phyloP scores from a whole-genome alignment of 2,329 filamentous ascomycete species.

The Esteya vermicola region DNA sequence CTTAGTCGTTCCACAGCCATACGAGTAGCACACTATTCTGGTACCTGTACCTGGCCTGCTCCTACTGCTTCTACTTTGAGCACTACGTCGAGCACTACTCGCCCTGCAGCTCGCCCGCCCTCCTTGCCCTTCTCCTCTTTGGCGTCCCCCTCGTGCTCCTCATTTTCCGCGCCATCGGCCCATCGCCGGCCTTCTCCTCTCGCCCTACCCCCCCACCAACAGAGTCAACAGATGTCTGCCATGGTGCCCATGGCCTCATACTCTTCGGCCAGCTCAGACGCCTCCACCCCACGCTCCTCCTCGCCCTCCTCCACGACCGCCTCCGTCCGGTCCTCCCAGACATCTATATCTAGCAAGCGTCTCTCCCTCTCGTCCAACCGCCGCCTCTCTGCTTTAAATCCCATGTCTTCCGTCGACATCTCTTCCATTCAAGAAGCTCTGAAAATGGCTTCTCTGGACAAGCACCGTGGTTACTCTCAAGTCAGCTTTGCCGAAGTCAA shows the following conservation, averaged over 20 bases:
- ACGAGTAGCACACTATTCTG: no score
- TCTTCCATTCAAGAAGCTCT: constrained; percentile 42
- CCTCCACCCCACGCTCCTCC: constrained; percentile 38
- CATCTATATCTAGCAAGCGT: constrained; percentile 36
- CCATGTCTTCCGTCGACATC: constrained; percentile 42
- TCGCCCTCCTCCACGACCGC: constrained; percentile 34
- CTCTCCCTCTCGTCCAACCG: constrained; percentile 33
- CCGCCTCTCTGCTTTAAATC: constrained; percentile 37
- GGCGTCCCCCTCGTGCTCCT: background rate
- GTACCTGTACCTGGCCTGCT: no score
- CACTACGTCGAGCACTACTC: no score
- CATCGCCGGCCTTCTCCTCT: background rate
- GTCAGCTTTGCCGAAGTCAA: constrained; percentile 40
- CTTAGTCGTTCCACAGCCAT: constrained; percentile 1
- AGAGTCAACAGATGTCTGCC: constrained; percentile 12
- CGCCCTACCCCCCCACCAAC: constrained; percentile 1
- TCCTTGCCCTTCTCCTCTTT: background rate
- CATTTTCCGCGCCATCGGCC: background rate
- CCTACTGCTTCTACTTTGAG: constrained; percentile 1
- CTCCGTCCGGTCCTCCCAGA: constrained; percentile 33
- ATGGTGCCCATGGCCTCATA: constrained; percentile 26
- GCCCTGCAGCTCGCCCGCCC: no score
- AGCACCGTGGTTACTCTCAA: constrained; percentile 45
- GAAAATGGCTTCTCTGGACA: constrained; percentile 45
- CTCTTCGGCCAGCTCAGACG: constrained; percentile 30